Percentiles rank a stretch among this genome's conserved stretches.
phyloP scores from a whole-genome alignment of 1,284 basidiomycete genomes.

The Agroathelia rolfsii region DNA sequence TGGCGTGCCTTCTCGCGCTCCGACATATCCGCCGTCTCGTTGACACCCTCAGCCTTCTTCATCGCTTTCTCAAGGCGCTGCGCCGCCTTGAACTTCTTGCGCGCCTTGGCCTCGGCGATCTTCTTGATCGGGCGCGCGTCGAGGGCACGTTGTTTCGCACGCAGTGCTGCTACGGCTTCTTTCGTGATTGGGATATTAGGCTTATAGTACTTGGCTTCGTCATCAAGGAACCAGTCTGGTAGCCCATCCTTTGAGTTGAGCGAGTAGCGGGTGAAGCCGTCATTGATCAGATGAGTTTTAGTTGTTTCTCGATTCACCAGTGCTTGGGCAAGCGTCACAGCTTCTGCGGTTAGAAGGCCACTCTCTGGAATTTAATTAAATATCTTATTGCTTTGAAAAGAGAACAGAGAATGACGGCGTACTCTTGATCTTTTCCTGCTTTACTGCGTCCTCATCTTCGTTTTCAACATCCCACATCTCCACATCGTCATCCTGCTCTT shows the following conservation, averaged over 20 bases:
- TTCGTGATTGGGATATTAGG: slow-evolving; percentile 94
- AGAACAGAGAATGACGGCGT: slow-evolving; percentile 18
- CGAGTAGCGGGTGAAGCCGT: slow-evolving; percentile 92
- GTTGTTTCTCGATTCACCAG: slow-evolving; percentile 91
- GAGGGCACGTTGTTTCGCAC: slow-evolving; percentile 86
- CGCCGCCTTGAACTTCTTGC: slow-evolving; percentile 89
- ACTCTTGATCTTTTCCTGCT: slow-evolving; percentile 69
- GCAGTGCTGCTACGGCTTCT: slow-evolving; percentile 82
- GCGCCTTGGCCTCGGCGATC: slow-evolving; percentile 95
- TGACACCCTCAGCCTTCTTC: slow-evolving; percentile 95
- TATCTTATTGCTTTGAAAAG: slow-evolving; percentile 8
- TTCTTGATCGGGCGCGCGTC: slow-evolving; percentile 99
- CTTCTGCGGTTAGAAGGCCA: slow-evolving; percentile 85
- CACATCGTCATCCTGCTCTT: slow-evolving; percentile 45
- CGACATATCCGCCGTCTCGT: slow-evolving; percentile 82
- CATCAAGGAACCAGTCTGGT: slow-evolving; percentile 95
- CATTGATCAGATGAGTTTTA: slow-evolving; percentile 83
- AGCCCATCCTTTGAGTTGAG: slow-evolving; percentile 87
- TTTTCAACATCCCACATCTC: slow-evolving; percentile 80
- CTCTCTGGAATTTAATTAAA: slow-evolving; percentile 42
- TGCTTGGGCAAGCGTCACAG: slow-evolving; percentile 85
- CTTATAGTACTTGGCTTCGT: slow-evolving; percentile 91
- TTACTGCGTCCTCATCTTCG: slow-evolving; percentile 69
- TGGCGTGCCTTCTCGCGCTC: slow-evolving; percentile 92
- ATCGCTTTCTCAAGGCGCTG: slow-evolving; percentile 86